Evolutionary conservation across 148 eudicot genomes (phyloP).

Genomic region (Amaranthus hypochondriacus): DNA sequence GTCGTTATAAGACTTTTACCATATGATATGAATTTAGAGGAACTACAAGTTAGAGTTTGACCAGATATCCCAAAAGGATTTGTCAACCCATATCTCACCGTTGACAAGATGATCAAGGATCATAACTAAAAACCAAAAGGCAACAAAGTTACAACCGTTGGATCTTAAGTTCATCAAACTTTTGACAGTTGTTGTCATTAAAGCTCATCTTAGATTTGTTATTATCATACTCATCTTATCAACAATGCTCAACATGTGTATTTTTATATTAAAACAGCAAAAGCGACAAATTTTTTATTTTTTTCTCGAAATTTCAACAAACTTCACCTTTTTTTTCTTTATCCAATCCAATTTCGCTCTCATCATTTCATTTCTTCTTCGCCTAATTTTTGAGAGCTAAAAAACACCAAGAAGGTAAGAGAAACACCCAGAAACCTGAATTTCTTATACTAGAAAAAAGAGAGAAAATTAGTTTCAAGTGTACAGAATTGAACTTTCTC

Average conservation of each 20-base stretch:
- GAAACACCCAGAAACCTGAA: not conserved
- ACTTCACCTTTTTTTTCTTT: not conserved
- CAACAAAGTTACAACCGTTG: conserved; percentile 13
- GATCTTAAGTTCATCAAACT: conserved; percentile 6
- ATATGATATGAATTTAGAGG: no score
- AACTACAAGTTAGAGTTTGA: no score
- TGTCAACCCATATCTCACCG: no score
- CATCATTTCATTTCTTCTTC: not conserved
- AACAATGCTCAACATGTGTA: not conserved
- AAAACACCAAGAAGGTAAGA: conserved; percentile 8
- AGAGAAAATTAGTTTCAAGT: not conserved
- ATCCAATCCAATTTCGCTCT: conserved; percentile 23
- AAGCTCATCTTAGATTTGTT: not conserved
- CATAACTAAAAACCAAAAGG: no score
- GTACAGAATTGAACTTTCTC: not conserved
- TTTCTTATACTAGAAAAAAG: no score
- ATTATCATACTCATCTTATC: not conserved
- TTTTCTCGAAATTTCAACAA: not conserved
- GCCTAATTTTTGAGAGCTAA: not conserved
- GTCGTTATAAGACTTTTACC: no score
- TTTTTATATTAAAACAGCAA: not conserved
- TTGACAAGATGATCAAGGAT: no score
- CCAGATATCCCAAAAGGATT: no score
- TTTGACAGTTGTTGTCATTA: conserved; percentile 7
- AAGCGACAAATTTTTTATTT: not conserved